Conservation (phyloP, 2,329 filamentous ascomycete species). For the Talaromyces sp. region DNA sequence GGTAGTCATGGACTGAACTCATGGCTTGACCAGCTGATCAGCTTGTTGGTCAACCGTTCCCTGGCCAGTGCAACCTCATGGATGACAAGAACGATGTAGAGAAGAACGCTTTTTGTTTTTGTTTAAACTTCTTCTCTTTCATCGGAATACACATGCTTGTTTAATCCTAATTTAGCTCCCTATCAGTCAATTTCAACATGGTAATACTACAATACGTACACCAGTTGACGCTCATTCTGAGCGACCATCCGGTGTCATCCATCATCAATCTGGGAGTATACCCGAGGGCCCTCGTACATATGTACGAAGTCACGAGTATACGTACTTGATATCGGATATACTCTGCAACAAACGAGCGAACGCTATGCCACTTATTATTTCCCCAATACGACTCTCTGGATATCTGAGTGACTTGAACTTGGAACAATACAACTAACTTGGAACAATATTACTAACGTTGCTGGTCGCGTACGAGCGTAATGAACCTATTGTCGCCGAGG, state of each 20-base stretch:
- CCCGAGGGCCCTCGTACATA: background rate
- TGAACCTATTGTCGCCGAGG: background rate
- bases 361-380: background rate
- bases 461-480: background rate
- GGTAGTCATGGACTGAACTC: background rate
- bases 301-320: too few relatives aligned
- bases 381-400: background rate
- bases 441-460: background rate
- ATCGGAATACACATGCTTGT: background rate
- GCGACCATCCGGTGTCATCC: background rate
- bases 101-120: background rate
- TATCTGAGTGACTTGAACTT: background rate
- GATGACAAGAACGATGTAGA: background rate
- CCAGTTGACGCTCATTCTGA: background rate
- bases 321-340: background rate
- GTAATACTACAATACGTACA: background rate
- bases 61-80: background rate
- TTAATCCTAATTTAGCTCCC: background rate
- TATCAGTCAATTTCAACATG: background rate
- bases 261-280: background rate
- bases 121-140: background rate
- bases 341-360: background rate
- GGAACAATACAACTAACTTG: background rate
- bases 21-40: background rate
- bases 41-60: background rate